Evolutionary conservation across 2,329 filamentous ascomycete genomes (phyloP).

Genomic region (Aspergillus puulaauensis): DNA sequence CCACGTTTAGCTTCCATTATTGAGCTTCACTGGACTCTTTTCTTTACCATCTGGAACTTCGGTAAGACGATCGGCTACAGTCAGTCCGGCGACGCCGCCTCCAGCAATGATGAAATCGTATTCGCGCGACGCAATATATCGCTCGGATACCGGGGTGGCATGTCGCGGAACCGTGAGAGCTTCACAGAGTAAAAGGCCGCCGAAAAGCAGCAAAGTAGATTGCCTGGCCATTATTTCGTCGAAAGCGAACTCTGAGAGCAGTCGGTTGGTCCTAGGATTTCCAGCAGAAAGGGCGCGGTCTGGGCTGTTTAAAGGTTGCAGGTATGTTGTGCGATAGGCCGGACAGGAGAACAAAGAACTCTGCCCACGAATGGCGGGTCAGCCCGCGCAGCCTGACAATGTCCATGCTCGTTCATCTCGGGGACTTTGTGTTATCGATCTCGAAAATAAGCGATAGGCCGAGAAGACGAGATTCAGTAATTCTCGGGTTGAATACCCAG

Average conservation of each 20-base stretch:
- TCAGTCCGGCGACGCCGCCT: not conserved
- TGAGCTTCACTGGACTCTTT: not conserved
- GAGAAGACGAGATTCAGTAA: not conserved
- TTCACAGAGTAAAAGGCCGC: not conserved
- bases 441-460: not conserved
- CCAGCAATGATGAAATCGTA: conserved; percentile 2
- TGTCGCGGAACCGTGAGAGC: not conserved
- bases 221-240: not conserved
- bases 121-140: not conserved
- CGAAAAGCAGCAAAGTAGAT: not conserved
- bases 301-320: not conserved
- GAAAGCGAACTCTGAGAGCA: not conserved
- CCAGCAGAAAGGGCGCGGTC: not conserved
- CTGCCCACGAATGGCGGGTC: not conserved
- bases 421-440: not conserved
- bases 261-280: not conserved
- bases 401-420: not conserved
- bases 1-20: not conserved
- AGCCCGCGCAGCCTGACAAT: not conserved
- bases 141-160: not conserved
- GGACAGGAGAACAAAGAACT: not conserved
- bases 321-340: not conserved
- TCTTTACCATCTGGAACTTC: not conserved
- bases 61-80: not conserved
- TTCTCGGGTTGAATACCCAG: not conserved